Evolutionary conservation across 2,329 filamentous ascomycete species (phyloP).

Genomic region (Xylariaceae sp.): DNA sequence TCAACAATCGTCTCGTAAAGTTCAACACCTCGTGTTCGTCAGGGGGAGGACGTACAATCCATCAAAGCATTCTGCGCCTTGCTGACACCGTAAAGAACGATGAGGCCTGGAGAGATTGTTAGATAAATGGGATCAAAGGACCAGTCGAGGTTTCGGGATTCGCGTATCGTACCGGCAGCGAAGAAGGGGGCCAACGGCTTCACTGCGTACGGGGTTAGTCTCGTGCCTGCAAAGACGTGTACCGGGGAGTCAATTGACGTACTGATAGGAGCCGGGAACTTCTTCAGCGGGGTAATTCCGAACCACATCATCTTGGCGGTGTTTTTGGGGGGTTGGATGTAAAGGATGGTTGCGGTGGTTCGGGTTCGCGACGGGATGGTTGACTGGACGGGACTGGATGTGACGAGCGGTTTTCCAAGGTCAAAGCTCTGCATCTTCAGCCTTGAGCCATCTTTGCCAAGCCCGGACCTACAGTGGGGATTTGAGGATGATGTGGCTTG

Average conservation of each 20-base stretch:
- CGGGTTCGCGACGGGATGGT: slow-evolving; percentile 15
- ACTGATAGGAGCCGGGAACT: slow-evolving; percentile 75
- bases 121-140: slow-evolving; percentile 1
- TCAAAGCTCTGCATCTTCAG: slow-evolving; percentile 20
- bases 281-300: slow-evolving; percentile 62
- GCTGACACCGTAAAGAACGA: slow-evolving; percentile 92
- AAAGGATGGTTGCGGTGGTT: slow-evolving; percentile 34
- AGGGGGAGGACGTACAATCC: slow-evolving; percentile 53
- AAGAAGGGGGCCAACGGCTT: slow-evolving; percentile 91
- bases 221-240: slow-evolving; percentile 6
- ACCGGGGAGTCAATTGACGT: slow-evolving; percentile 43
- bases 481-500: not conserved
- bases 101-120: slow-evolving; percentile 52
- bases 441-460: slow-evolving; percentile 4
- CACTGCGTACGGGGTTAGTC: slow-evolving; percentile 51
- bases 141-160: not conserved
- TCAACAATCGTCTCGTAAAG: slow-evolving; percentile 5
- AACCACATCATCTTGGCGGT: slow-evolving; percentile 67
- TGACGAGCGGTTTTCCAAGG: slow-evolving; percentile 27
- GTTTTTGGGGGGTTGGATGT: slow-evolving; percentile 25
- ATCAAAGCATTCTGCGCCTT: slow-evolving; percentile 71
- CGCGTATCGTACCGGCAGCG: slow-evolving; percentile 70
- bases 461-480: slow-evolving; percentile 10
- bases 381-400: slow-evolving; percentile 7
- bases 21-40: not conserved